A percentile compares a stretch with the other conserved stretches of the same genome.
Conservation (phyloP, 148 eudicot genomes). For the Vaccinium corymbosum region DNA sequence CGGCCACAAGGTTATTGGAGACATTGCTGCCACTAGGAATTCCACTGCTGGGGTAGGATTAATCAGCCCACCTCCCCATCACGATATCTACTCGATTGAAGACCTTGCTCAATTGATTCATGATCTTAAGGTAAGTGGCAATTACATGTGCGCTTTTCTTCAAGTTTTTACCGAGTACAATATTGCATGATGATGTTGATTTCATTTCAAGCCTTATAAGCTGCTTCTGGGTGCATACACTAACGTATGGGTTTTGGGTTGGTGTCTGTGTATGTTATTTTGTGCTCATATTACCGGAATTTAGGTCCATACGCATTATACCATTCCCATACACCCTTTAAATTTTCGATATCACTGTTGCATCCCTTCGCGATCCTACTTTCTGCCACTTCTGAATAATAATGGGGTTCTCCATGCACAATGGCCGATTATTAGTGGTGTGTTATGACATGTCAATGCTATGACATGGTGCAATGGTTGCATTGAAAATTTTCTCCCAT, state of each 20-base stretch:
- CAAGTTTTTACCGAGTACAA: neutral
- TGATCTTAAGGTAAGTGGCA: conserved; percentile 89
- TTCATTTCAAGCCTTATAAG: conserved; percentile 2
- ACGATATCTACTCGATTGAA: conserved; percentile 96
- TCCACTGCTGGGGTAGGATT: conserved; percentile 99
- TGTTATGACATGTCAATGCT: neutral
- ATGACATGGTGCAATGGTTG: neutral
- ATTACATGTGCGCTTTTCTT: neutral
- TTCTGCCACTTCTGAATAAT: neutral
- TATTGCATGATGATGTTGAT: neutral
- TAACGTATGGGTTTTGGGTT: neutral
- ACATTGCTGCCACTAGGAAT: conserved; percentile 89
- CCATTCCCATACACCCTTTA: neutral
- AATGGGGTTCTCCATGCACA: neutral
- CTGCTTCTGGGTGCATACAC: neutral
- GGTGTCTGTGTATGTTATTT: neutral
- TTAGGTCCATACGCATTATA: neutral
- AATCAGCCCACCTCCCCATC: conserved; percentile 99
- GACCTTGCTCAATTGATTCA: conserved; percentile 96
- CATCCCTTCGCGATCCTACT: neutral
- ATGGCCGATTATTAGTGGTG: neutral
- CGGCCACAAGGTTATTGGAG: conserved; percentile 97
- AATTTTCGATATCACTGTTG: neutral
- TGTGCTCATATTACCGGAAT: neutral
- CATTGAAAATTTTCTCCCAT: neutral